These are phyloP conservation scores for Lunasporangiospora selenospora DNA, from an alignment of 192 early-diverging fungal genomes.

Conservation along the genomic window DNA sequence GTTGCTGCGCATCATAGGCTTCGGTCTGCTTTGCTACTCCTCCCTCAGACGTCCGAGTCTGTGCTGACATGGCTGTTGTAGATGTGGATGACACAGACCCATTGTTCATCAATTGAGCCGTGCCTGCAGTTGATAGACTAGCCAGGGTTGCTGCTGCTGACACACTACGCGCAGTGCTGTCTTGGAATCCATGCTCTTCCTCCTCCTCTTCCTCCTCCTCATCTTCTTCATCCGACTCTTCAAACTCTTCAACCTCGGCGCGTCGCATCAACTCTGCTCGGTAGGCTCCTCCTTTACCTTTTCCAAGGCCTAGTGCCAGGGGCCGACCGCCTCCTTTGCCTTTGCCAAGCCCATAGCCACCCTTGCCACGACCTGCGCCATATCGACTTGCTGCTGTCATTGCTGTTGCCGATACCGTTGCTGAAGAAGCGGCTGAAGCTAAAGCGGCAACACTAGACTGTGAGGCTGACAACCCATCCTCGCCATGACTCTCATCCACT, in stretches of 20 bases:
- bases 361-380: slow-evolving; percentile 27
- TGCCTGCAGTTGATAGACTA: too few species aligned
- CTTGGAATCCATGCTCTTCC: neutral
- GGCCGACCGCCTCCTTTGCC: slow-evolving; percentile 34
- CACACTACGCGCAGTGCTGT: too few species aligned
- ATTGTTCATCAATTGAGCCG: too few species aligned
- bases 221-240: slow-evolving; percentile 23
- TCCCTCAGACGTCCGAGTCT: neutral
- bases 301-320: slow-evolving; percentile 37
- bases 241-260: slow-evolving; percentile 42
- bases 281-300: slow-evolving; percentile 46
- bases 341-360: slow-evolving; percentile 33
- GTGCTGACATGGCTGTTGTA: neutral
- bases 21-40: slow-evolving; percentile 7
- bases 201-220: neutral
- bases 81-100: slow-evolving; percentile 1
- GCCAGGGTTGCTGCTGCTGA: too few species aligned
- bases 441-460: too few species aligned
- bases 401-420: too few species aligned
- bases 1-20: neutral
- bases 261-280: slow-evolving; percentile 34
- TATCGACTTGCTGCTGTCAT: neutral
- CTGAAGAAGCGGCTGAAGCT: too few species aligned
- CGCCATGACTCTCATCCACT: slow-evolving; percentile 12
- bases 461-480: too few species aligned